Conservation (phyloP, 2,329 filamentous ascomycete species). For the Albophoma yamanashiensis region DNA sequence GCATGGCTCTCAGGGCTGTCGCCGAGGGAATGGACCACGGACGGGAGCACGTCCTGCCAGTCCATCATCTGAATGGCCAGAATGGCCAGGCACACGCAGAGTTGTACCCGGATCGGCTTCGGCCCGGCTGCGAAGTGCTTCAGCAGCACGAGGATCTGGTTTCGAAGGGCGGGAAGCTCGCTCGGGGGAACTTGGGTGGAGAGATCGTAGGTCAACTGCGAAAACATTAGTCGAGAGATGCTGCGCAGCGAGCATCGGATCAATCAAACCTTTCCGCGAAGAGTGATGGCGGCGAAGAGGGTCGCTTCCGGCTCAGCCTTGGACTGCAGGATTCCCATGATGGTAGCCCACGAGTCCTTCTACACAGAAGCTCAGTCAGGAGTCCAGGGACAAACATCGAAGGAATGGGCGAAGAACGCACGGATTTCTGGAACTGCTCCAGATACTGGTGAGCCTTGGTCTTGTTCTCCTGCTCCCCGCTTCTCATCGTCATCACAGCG, state of each 20-base stretch:
- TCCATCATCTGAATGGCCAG: conserved; percentile 91
- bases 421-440: conserved; percentile 96
- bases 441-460: conserved; percentile 84
- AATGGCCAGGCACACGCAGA: conserved; percentile 90
- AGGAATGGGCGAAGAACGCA: conserved; percentile 25
- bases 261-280: conserved; percentile 83
- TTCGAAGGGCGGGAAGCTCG: conserved; percentile 66
- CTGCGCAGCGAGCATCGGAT: background rate
- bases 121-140: conserved; percentile 74
- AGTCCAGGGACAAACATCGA: too few relatives aligned
- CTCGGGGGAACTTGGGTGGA: conserved; percentile 68
- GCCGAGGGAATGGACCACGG: conserved; percentile 69
- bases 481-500: conserved; percentile 86
- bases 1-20: conserved; percentile 68
- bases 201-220: conserved; percentile 90
- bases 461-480: conserved; percentile 72
- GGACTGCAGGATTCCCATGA: conserved; percentile 77
- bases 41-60: conserved; percentile 86
- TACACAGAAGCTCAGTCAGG: conserved; percentile 24
- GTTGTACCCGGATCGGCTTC: conserved; percentile 76
- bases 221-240: conserved; percentile 1
- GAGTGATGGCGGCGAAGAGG: conserved; percentile 89
- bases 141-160: conserved; percentile 73
- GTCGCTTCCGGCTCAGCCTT: conserved; percentile 74
- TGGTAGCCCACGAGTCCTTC: conserved; percentile 85